These are phyloP conservation scores for Tremellales sp. DNA, from an alignment of 1,284 basidiomycete species.

Conservation along the genomic window DNA sequence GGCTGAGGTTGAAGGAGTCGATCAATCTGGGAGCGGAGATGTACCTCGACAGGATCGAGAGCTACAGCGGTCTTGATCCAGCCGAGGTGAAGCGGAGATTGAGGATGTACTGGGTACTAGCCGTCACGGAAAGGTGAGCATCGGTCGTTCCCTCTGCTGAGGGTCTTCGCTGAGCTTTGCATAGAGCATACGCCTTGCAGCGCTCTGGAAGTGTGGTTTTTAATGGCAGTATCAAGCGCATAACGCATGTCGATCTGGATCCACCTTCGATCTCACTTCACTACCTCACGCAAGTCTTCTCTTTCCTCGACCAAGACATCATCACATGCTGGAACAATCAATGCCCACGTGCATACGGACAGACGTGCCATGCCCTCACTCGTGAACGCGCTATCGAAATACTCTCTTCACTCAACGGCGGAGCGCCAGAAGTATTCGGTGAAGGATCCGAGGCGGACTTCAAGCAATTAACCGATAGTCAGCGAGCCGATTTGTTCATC, in stretches of 20 bases:
- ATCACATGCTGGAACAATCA: conserved; percentile 27
- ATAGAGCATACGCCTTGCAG: conserved; percentile 24
- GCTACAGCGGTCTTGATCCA: conserved; percentile 5
- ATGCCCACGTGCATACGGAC: conserved; percentile 6
- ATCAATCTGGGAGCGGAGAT: conserved; percentile 23
- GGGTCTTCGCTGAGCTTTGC: background rate
- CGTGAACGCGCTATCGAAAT: conserved; percentile 5
- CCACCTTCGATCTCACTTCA: conserved; percentile 8
- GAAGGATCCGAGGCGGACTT: conserved; percentile 10
- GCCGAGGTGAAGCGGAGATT: conserved; percentile 17
- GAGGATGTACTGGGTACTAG: conserved; percentile 26
- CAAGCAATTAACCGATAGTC: conserved; percentile 16
- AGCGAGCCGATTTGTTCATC: conserved; percentile 31
- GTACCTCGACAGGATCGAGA: conserved; percentile 9
- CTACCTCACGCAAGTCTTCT: conserved; percentile 26
- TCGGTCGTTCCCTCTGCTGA: background rate
- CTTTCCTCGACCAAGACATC: conserved; percentile 25
- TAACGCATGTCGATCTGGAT: background rate
- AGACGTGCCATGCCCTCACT: conserved; percentile 14
- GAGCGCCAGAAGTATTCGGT: conserved; percentile 21
- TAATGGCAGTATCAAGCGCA: conserved; percentile 11
- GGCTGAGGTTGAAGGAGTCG: conserved; percentile 21
- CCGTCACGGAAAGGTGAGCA: conserved; percentile 29
- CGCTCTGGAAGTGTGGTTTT: conserved; percentile 22
- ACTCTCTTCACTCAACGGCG: conserved; percentile 11